Conservation (phyloP, 2,329 filamentous ascomycete species). For the Ophiocordyceps robertsii region DNA sequence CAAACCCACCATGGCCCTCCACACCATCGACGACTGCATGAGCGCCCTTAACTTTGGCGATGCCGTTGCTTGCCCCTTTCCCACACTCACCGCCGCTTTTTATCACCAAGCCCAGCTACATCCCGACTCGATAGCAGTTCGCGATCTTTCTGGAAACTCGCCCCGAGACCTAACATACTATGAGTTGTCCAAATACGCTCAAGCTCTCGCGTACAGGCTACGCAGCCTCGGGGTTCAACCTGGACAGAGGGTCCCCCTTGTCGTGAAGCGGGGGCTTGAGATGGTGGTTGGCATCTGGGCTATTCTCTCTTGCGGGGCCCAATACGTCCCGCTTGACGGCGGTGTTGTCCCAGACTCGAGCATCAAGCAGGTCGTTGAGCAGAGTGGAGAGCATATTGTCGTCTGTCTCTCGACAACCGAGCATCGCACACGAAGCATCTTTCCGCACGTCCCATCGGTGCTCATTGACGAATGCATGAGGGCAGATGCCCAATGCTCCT, state of each 20-base stretch:
- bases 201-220: slow-evolving; percentile 27
- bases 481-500: neutral
- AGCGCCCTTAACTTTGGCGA: slow-evolving; percentile 7
- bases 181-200: slow-evolving; percentile 27
- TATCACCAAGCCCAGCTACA: slow-evolving; percentile 21
- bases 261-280: slow-evolving; percentile 40
- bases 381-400: slow-evolving; percentile 29
- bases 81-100: slow-evolving; percentile 24
- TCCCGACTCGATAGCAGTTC: slow-evolving; percentile 25
- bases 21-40: slow-evolving; percentile 7
- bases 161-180: slow-evolving; percentile 27
- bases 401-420: slow-evolving; percentile 31
- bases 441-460: slow-evolving; percentile 10
- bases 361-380: slow-evolving; percentile 32
- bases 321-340: slow-evolving; percentile 47
- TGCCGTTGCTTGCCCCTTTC: slow-evolving; percentile 18
- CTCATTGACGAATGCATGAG: slow-evolving; percentile 13
- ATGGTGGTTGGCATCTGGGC: slow-evolving; percentile 45
- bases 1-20: neutral
- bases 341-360: slow-evolving; percentile 34
- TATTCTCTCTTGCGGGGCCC: slow-evolving; percentile 40
- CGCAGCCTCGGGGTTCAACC: slow-evolving; percentile 23
- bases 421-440: slow-evolving; percentile 15
- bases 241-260: slow-evolving; percentile 35
- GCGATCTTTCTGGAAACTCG: slow-evolving; percentile 16